A percentile compares a stretch with the other conserved stretches of the same genome.
Conservation (phyloP, 495 filamentous ascomycete genomes). For the Articulospora tetracladia region DNA sequence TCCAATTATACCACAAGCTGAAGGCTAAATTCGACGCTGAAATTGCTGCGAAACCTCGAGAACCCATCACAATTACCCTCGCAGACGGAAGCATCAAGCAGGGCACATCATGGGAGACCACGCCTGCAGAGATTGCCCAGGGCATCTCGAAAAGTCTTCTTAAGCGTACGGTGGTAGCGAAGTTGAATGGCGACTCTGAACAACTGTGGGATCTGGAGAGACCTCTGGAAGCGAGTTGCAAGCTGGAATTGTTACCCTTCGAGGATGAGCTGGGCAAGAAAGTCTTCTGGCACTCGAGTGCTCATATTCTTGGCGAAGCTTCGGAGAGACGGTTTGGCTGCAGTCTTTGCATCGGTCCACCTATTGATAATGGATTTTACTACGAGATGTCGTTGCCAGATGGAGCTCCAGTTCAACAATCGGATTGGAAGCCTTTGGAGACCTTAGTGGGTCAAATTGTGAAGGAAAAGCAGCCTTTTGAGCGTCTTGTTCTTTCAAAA, state of each 20-base stretch:
- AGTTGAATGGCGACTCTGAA: conserved; percentile 60
- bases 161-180: conserved; percentile 76
- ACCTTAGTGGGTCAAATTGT: conserved; percentile 70
- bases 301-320: conserved; percentile 91
- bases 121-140: conserved; percentile 61
- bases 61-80: conserved; percentile 64
- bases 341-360: conserved; percentile 88
- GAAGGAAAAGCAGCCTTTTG: conserved; percentile 95
- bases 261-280: conserved; percentile 77
- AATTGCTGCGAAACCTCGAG: conserved; percentile 57
- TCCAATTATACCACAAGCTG: conserved; percentile 81
- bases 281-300: conserved; percentile 92
- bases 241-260: conserved; percentile 77
- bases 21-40: conserved; percentile 80
- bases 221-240: conserved; percentile 78
- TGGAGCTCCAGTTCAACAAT: conserved; percentile 63
- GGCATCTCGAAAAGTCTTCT: conserved; percentile 65
- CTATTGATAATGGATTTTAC: conserved; percentile 92
- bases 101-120: conserved; percentile 70
- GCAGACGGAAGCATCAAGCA: conserved; percentile 55
- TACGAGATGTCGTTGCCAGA: conserved; percentile 92
- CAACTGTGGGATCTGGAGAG: conserved; percentile 89
- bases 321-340: conserved; percentile 86
- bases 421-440: conserved; percentile 80
- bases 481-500: conserved; percentile 83